Conservation (phyloP, 2,329 filamentous ascomycete genomes). For the Neonectria coccinea region DNA sequence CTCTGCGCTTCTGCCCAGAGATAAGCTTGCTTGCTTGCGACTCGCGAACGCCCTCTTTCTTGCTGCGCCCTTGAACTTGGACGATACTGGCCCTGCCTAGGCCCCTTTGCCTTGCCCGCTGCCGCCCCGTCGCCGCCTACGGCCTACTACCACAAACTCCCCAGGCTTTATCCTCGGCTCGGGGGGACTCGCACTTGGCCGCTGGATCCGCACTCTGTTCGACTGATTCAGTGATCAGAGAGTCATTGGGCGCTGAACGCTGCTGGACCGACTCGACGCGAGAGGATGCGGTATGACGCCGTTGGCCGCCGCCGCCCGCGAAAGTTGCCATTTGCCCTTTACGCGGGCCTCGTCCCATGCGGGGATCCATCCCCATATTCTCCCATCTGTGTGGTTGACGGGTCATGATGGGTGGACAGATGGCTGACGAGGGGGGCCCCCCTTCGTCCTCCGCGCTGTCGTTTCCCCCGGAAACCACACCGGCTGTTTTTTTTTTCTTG, state of each 20-base stretch:
- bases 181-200: constrained; percentile 6
- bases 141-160: neutral
- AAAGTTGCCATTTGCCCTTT: constrained; percentile 21
- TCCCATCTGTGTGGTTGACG: constrained; percentile 21
- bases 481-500: constrained; percentile 17
- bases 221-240: constrained; percentile 5
- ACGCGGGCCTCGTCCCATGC: constrained; percentile 16
- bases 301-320: constrained; percentile 27
- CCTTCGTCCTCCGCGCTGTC: neutral
- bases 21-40: constrained; percentile 45
- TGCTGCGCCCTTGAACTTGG: constrained; percentile 24
- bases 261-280: constrained; percentile 19
- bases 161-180: constrained; percentile 3
- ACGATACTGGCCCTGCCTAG: constrained; percentile 16
- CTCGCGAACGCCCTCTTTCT: constrained; percentile 30
- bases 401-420: constrained; percentile 12
- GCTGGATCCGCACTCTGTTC: constrained; percentile 19
- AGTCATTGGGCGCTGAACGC: constrained; percentile 11
- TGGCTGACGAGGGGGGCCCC: constrained; percentile 3
- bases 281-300: constrained; percentile 28
- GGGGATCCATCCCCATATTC: constrained; percentile 23
- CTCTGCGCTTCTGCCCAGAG: constrained; percentile 43
- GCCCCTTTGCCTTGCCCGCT: constrained; percentile 3
- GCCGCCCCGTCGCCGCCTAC: neutral
- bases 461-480: constrained; percentile 25